A percentile compares a stretch with the other conserved stretches of the same genome.
Evolutionary conservation across 1,139 yeast species (phyloP).

Genomic region (Geotrichum candidum): DNA sequence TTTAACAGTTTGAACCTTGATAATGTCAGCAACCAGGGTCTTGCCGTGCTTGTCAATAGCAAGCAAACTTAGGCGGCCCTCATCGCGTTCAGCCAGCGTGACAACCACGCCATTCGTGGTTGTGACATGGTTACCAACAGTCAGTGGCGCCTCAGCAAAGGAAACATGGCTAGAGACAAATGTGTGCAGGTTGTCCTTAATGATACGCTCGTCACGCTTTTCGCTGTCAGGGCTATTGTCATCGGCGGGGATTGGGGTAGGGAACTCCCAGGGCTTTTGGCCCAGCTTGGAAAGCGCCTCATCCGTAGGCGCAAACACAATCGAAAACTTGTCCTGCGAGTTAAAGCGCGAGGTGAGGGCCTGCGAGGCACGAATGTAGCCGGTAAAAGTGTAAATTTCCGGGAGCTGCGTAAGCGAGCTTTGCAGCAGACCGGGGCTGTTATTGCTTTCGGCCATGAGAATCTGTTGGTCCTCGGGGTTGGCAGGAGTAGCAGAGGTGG

Average conservation of each 20-base stretch:
- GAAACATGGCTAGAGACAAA: slow-evolving; percentile 32
- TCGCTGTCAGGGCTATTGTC: slow-evolving; percentile 10
- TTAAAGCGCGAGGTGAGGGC: slow-evolving; percentile 28
- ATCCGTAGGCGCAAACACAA: slow-evolving; percentile 36
- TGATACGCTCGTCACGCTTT: slow-evolving; percentile 27
- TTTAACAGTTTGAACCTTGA: slow-evolving; percentile 22
- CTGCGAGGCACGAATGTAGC: slow-evolving; percentile 31
- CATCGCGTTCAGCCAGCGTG: slow-evolving; percentile 17
- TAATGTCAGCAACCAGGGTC: slow-evolving; percentile 22
- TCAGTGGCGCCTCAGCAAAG: slow-evolving; percentile 20
- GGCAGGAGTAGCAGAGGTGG: neutral
- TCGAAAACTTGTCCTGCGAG: slow-evolving; percentile 27
- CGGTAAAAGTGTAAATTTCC: slow-evolving; percentile 33
- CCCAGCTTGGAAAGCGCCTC: slow-evolving; percentile 29
- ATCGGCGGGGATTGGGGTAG: slow-evolving; percentile 22
- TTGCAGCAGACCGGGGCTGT: slow-evolving; percentile 31
- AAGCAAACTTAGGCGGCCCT: slow-evolving; percentile 11
- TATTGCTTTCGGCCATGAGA: neutral
- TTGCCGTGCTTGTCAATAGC: slow-evolving; percentile 15
- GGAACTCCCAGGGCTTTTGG: slow-evolving; percentile 37
- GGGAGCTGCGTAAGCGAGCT: slow-evolving; percentile 33
- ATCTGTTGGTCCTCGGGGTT: neutral
- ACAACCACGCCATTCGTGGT: slow-evolving; percentile 16
- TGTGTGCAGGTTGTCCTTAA: slow-evolving; percentile 27
- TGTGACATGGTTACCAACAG: slow-evolving; percentile 20